A percentile compares a stretch with the other conserved stretches of the same genome.
These are phyloP conservation scores for Cutaneotrichosporon sp. DNA, from an alignment of 1,284 basidiomycete species.

Conservation along the genomic window DNA sequence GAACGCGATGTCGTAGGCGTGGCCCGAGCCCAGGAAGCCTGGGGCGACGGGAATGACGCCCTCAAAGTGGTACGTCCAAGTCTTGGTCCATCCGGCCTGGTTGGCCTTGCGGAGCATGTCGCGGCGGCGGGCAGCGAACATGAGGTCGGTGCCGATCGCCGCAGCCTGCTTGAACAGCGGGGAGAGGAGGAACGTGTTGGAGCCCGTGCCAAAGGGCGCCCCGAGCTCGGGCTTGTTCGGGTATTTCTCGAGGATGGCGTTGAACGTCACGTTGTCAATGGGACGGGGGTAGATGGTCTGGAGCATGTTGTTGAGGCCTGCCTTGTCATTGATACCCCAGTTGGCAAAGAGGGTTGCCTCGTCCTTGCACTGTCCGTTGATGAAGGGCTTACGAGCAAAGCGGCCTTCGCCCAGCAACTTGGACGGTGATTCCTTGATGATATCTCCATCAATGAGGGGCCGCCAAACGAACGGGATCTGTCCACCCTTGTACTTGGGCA, in stretches of 20 bases:
- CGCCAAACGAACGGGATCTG: too few relatives aligned
- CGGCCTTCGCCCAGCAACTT: too few relatives aligned
- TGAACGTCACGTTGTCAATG: too few relatives aligned
- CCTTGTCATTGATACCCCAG: too few relatives aligned
- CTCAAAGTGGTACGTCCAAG: slow-evolving; percentile 44
- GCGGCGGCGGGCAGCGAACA: slow-evolving; percentile 39
- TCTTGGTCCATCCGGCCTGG: slow-evolving; percentile 28
- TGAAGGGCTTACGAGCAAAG: too few relatives aligned
- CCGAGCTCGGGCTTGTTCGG: slow-evolving; percentile 35
- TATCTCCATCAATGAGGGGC: too few relatives aligned
- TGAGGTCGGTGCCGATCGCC: slow-evolving; percentile 37
- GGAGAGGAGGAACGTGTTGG: background rate
- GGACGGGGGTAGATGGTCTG: too few relatives aligned
- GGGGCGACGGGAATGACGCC: slow-evolving; percentile 12
- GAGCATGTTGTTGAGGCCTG: too few relatives aligned
- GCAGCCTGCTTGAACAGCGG: slow-evolving; percentile 35
- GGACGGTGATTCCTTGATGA: too few relatives aligned
- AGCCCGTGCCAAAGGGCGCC: slow-evolving; percentile 42
- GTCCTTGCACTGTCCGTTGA: too few relatives aligned
- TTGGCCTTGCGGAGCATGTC: slow-evolving; percentile 36
- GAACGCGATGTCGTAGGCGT: slow-evolving; percentile 37
- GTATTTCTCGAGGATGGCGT: slow-evolving; percentile 34
- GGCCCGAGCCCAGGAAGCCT: slow-evolving; percentile 14
- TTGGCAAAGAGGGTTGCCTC: too few relatives aligned
- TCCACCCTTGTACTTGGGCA: too few relatives aligned